Base-by-base conservation (phyloP, 2,329 filamentous ascomycete species). In the Cadophora luteo-olivacea region DNA sequence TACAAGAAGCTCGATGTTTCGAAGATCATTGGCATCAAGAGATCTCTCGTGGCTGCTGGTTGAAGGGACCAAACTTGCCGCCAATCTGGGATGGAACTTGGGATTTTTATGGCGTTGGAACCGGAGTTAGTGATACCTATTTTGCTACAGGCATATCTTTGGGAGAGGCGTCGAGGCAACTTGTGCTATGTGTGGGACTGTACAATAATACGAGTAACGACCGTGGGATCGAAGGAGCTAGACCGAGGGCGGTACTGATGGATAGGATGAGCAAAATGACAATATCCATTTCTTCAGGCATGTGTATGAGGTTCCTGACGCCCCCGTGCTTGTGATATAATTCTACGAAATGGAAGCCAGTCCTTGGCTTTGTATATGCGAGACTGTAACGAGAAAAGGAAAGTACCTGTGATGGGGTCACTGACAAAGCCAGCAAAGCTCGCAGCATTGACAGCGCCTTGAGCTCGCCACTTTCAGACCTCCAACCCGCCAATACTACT, bases 1-100 rank as follows among this genome's bases (percentile, higher is more conserved):
- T 72, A 77, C 52, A 72, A 68, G 67, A 69, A 68, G 33, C 72
- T 79, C n/a, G 76, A 78, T 68, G 63, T 79, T n/a, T 69, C 63
- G 16, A 75, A 72, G 29, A 74, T 78, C 32, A 72, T 79, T 29
- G 68, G 67, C 1, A 74, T 74, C 22, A 71, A 65, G 65, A 74
- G 72, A 65, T 70, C 70, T 8, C 74, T 78, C 52, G 72, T 74
- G 64, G 75, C 74, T 63, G 68, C 70, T 49, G 68, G 65, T 48
- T 71, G 63, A 45, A 29, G 1, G 45, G 24, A 22, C 4, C 25
- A 19, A 7, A n/a, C 14, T 19, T 19, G 41, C 12, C 4, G 12
- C 16, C 2, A 45, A 7, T 7, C 9, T n/a, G 25, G 58, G 25
- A 19, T 24, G 33, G 8, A 48, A 52, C 14, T 55, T 52, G 54